Base-by-base conservation (phyloP, 1,139 yeast genomes). In the Lodderomyces orthopsilosis region DNA sequence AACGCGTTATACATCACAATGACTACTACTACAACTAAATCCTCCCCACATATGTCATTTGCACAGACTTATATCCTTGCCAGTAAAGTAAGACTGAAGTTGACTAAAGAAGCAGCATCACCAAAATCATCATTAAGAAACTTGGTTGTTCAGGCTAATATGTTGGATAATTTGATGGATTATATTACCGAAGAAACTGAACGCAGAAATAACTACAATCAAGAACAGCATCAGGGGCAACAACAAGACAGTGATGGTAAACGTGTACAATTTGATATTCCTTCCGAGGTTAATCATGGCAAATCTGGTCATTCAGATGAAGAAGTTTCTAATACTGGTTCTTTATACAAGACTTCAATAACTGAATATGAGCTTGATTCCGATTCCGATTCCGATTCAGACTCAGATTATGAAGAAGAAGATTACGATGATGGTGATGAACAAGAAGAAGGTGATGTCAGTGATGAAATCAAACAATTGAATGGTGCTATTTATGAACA, bases 81-180 rank as follows among this genome's bases (percentile, higher is more conserved):
- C 27, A 75, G 85, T 36, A 78, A 74, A 56, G 94, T 86, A 12
- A 79, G 88, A 58, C 57, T 75, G 34, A 85, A 84, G 65, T 75
- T 86, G 30, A 79, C 88, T 34, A 72, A 63, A 46, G 90, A 84
- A 58, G 91, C 91, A 3, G 59, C 77, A 28, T 74, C 75, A 49
- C 75, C 77, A 7, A 85, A 82, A 51, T 78, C 83, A 35, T 68
- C 81, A 47, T 68, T 86, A 43, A 71, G 89, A 47, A 65, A 72
- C 40, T 70, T 86, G 38, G 91, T 86, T 2, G 75, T 81, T 27
- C 94, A 86, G 62, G 93, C 94, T 15, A 86, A 85, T 61, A 66
- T 86, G 68, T 70, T 86, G 47, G 95, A 86, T 57, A 72, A 72
- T 50, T 59, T 86, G 38, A 81, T 85, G 80, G 90, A 81, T 54